These are phyloP conservation scores for Citrus medica DNA, from an alignment of 345 rosid genomes.

Conservation along the genomic window DNA sequence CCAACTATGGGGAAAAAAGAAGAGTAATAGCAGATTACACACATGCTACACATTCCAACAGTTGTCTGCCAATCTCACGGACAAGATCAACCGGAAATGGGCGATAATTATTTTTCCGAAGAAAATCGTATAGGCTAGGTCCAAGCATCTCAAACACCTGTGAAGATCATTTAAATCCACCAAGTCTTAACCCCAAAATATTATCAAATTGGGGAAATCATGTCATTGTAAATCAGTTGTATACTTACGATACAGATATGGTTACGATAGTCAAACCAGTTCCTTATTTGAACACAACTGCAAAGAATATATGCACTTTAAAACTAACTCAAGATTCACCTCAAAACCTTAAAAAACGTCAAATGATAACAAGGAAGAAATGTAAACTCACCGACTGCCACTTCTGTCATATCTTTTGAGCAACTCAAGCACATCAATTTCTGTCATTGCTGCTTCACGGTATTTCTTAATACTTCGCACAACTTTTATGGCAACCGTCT, in stretches of 20 bases:
- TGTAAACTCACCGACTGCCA: conserved; percentile 47
- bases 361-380: not conserved
- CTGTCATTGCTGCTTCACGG: conserved; percentile 66
- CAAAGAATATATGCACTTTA: conserved; percentile 32
- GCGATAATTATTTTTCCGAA: conserved; percentile 64
- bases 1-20: conserved; percentile 8
- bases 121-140: conserved; percentile 75
- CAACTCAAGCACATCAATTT: conserved; percentile 59
- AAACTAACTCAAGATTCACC: conserved; percentile 13
- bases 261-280: conserved; percentile 68
- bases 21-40: conserved; percentile 30
- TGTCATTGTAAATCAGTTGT: conserved; percentile 9
- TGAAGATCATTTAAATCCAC: conserved; percentile 37
- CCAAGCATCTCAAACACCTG: conserved; percentile 90
- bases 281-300: conserved; percentile 64
- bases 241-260: conserved; percentile 70
- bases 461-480: conserved; percentile 62
- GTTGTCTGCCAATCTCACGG: conserved; percentile 70
- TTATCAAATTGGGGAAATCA: conserved; percentile 13
- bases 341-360: not conserved
- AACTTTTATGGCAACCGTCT: conserved; percentile 66
- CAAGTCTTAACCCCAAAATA: conserved; percentile 30
- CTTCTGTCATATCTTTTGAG: conserved; percentile 52
- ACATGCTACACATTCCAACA: conserved; percentile 84
- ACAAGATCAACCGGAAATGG: conserved; percentile 73